A percentile compares a stretch with the other conserved stretches of the same genome.
These are phyloP conservation scores for Gloeopeniophorella convolvens DNA, from an alignment of 768 basidiomycete genomes.

Conservation along the genomic window DNA sequence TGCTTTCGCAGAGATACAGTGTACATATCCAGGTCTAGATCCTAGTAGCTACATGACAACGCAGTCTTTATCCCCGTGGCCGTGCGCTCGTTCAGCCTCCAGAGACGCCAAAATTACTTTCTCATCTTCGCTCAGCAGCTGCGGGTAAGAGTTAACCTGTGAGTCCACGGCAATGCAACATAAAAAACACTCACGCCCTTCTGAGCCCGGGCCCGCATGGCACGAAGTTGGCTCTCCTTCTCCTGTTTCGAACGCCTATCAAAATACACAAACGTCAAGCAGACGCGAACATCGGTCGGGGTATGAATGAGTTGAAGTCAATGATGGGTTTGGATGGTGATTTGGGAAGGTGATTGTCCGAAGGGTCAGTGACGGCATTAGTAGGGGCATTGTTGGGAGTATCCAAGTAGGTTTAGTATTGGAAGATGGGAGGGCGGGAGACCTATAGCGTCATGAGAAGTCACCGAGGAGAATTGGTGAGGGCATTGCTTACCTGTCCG, in stretches of 20 bases:
- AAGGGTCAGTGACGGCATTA: conserved; percentile 19
- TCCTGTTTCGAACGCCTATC: conserved; percentile 69
- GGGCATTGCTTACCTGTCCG: conserved; percentile 56
- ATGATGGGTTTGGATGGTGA: conserved; percentile 30
- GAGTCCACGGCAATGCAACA: conserved; percentile 5
- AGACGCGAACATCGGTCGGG: conserved; percentile 58
- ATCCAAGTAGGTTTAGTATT: conserved; percentile 14
- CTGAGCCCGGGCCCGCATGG: conserved; percentile 65
- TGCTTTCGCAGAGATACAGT: background rate
- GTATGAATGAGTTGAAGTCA: conserved; percentile 47
- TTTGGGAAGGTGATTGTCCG: conserved; percentile 26
- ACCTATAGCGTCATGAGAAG: conserved; percentile 61
- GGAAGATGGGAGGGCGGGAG: conserved; percentile 26
- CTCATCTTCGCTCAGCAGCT: conserved; percentile 62
- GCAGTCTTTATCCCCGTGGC: conserved; percentile 39
- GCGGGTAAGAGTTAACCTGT: background rate
- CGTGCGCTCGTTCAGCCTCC: conserved; percentile 37
- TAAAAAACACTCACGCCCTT: conserved; percentile 53
- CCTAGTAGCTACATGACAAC: conserved; percentile 42
- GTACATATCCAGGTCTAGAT: background rate
- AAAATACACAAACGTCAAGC: conserved; percentile 43
- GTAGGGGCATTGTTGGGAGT: conserved; percentile 23
- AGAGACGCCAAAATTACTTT: conserved; percentile 50
- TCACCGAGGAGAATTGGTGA: conserved; percentile 24
- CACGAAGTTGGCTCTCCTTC: conserved; percentile 60